Percentiles rank a stretch among this genome's conserved stretches.
phyloP scores from a whole-genome alignment of 768 basidiomycete species.

The Clitopilus hobsonii region DNA sequence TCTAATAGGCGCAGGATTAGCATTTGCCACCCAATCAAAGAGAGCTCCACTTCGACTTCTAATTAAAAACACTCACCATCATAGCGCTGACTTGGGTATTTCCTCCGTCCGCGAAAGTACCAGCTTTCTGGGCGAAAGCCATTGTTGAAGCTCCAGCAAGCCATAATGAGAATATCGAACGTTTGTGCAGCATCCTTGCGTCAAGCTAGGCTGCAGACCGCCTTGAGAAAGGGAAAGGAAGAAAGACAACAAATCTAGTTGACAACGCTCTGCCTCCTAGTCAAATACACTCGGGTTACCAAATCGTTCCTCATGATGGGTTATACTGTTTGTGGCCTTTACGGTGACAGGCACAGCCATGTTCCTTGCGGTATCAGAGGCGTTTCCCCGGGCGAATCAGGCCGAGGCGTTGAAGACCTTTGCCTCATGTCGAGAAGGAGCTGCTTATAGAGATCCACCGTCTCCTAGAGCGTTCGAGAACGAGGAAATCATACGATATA shows the following conservation, averaged over 20 bases:
- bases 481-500: not conserved
- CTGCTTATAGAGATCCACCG: not conserved
- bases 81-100: slow-evolving; percentile 44
- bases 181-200: not conserved
- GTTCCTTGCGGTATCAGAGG: not conserved
- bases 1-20: too few species aligned
- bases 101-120: slow-evolving; percentile 43
- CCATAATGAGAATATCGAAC: slow-evolving; percentile 34
- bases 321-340: not conserved
- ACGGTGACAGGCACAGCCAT: slow-evolving; percentile 1
- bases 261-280: not conserved
- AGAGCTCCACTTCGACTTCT: not conserved
- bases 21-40: too few species aligned
- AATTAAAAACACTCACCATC: slow-evolving; percentile 35
- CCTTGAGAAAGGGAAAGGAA: not conserved
- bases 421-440: not conserved
- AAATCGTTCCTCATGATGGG: not conserved
- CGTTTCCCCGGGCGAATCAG: not conserved
- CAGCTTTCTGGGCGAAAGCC: slow-evolving; percentile 30
- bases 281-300: slow-evolving; percentile 1
- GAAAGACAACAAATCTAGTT: not conserved
- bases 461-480: not conserved
- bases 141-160: slow-evolving; percentile 31
- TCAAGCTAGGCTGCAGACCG: not conserved
- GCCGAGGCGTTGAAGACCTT: not conserved